phyloP scores from a whole-genome alignment of 2,329 filamentous ascomycete species.

The Paraconiothyrium sp. region DNA sequence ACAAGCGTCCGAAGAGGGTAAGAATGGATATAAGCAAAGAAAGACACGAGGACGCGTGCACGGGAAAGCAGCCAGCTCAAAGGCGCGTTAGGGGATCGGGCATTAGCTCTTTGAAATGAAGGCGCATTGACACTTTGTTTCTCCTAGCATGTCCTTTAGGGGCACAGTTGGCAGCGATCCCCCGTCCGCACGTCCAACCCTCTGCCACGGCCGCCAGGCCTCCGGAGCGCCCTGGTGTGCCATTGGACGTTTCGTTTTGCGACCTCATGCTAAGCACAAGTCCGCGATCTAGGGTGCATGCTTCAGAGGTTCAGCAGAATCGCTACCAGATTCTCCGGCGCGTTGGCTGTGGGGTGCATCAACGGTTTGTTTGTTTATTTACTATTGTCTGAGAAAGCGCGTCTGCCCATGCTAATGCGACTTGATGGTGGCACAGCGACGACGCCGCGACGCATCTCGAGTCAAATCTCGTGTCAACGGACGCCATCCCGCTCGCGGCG shows the following conservation, averaged over 20 bases:
- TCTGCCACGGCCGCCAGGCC: not conserved
- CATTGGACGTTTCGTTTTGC: conserved; percentile 13
- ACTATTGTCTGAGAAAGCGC: not conserved
- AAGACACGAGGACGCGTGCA: conserved; percentile 29
- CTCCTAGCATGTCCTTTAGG: conserved; percentile 28
- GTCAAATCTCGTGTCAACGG: not conserved
- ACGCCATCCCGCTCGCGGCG: conserved; percentile 6
- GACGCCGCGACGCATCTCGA: conserved; percentile 1
- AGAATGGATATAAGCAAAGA: conserved; percentile 28
- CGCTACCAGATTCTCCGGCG: not conserved
- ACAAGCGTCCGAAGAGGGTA: conserved; percentile 9
- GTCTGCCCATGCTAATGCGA: not conserved
- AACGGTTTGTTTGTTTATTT: conserved; percentile 1
- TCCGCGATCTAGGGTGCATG: conserved; percentile 8
- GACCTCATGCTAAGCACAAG: conserved; percentile 17
- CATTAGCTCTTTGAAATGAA: conserved; percentile 29
- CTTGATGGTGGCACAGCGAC: not conserved
- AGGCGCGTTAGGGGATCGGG: conserved; percentile 22
- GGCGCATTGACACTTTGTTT: conserved; percentile 12
- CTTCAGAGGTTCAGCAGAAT: not conserved
- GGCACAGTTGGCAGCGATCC: conserved; percentile 26
- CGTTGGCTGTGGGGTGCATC: not conserved
- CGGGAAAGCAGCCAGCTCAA: conserved; percentile 24
- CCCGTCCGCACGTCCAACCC: conserved; percentile 9
- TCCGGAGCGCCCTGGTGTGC: conserved; percentile 3